These are phyloP conservation scores for Penicillium subrubescens DNA, from an alignment of 495 filamentous ascomycete genomes.

Conservation along the genomic window DNA sequence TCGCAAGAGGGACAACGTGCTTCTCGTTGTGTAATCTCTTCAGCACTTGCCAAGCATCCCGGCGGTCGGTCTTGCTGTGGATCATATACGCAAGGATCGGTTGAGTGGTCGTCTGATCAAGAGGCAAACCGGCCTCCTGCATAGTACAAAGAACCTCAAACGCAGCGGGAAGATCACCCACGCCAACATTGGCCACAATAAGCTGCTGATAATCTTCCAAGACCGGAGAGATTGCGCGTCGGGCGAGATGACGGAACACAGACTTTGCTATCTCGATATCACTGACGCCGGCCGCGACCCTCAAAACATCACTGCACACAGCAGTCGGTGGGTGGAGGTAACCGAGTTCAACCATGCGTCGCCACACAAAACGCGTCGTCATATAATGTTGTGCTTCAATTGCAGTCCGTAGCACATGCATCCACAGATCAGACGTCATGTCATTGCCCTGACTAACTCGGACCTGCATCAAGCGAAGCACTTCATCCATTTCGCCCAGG, in stretches of 20 bases:
- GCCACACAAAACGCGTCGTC: constrained; percentile 66
- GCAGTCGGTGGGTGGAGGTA: constrained; percentile 68
- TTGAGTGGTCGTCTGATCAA: constrained; percentile 56
- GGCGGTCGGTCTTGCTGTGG: constrained; percentile 27
- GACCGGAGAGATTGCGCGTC: constrained; percentile 53
- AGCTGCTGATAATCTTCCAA: constrained; percentile 77
- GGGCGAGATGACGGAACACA: constrained; percentile 40
- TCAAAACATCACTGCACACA: constrained; percentile 65
- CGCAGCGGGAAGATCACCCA: constrained; percentile 54
- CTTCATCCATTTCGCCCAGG: constrained; percentile 73
- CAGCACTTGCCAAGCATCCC: constrained; percentile 56
- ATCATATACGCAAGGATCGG: constrained; percentile 55
- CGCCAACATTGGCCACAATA: constrained; percentile 63
- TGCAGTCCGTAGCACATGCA: constrained; percentile 69
- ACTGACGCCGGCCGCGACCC: constrained; percentile 64
- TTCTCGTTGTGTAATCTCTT: constrained; percentile 45
- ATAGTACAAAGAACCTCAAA: constrained; percentile 70
- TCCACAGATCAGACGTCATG: constrained; percentile 59
- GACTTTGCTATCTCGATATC: constrained; percentile 60
- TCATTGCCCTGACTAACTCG: constrained; percentile 49
- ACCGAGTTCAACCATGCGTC: constrained; percentile 52
- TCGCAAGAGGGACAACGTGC: constrained; percentile 33
- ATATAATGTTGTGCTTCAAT: constrained; percentile 55
- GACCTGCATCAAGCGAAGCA: constrained; percentile 62
- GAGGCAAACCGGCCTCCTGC: constrained; percentile 55